Evolutionary conservation across 441 rosid species (phyloP).

Genomic region (Omphalea diandra): DNA sequence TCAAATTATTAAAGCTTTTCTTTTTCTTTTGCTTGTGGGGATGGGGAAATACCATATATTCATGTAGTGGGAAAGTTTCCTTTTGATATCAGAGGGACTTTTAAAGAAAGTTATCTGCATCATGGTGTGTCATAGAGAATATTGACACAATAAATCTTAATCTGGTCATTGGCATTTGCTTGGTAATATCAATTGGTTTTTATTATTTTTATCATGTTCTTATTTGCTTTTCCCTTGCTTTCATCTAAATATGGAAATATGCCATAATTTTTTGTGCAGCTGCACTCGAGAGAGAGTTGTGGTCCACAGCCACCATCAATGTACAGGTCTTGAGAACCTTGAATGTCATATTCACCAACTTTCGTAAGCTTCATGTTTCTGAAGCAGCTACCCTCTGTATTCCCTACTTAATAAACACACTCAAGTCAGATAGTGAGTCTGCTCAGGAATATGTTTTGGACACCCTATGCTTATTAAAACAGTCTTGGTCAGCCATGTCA

Average conservation of each 20-base stretch:
- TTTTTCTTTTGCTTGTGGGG: not conserved
- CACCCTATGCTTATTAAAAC: conserved; percentile 66
- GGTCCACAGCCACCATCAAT: conserved; percentile 70
- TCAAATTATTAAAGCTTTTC: not conserved
- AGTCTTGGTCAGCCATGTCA: conserved; percentile 83
- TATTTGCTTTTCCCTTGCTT: not conserved
- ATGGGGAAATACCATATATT: not conserved
- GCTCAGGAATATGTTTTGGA: conserved; percentile 80
- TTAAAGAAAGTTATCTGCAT: conserved; percentile 2
- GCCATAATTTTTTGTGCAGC: conserved; percentile 43
- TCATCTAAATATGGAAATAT: conserved; percentile 3
- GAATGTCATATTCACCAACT: conserved; percentile 75
- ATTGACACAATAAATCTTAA: not conserved
- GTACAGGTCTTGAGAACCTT: conserved; percentile 76
- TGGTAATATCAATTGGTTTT: not conserved
- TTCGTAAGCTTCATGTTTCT: conserved; percentile 76
- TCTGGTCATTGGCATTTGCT: not conserved
- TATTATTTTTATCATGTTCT: not conserved
- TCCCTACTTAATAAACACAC: conserved; percentile 74
- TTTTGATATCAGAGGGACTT: not conserved
- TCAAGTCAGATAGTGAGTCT: conserved; percentile 71
- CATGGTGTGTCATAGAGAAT: not conserved
- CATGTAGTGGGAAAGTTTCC: not conserved
- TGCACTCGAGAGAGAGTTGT: conserved; percentile 86
- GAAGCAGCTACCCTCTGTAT: conserved; percentile 85